Percentiles rank a stretch among this genome's conserved stretches.
These are phyloP conservation scores for Trichoderma sp. DNA, from an alignment of 2,329 filamentous ascomycete genomes.

Conservation along the genomic window DNA sequence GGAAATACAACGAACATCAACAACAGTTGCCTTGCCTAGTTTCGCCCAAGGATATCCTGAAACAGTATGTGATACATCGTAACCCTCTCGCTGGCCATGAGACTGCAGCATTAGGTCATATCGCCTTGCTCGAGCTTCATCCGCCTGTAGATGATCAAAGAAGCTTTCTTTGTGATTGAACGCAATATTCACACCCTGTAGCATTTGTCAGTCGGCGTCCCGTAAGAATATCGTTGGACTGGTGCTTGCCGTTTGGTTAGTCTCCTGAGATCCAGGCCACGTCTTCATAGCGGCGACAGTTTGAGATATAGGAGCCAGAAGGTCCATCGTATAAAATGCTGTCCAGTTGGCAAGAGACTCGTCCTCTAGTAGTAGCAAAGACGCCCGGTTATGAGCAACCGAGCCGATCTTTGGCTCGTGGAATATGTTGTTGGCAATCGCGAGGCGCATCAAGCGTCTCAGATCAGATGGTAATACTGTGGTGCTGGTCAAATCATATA, in stretches of 20 bases:
- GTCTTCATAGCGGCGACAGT: constrained; percentile 42
- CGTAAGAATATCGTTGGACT: not conserved
- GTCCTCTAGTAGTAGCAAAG: constrained; percentile 39
- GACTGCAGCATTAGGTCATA: constrained; percentile 42
- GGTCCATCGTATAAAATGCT: constrained; percentile 37
- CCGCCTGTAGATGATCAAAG: constrained; percentile 39
- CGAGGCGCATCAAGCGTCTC: constrained; percentile 45
- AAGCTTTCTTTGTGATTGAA: constrained; percentile 34
- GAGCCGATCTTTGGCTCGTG: constrained; percentile 43
- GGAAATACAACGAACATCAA: constrained; percentile 33
- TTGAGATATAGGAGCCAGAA: constrained; percentile 39
- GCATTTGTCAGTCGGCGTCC: not conserved
- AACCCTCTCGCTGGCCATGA: constrained; percentile 35
- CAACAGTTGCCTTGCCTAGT: constrained; percentile 34
- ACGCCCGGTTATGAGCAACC: constrained; percentile 46
- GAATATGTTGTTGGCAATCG: constrained; percentile 47
- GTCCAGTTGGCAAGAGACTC: constrained; percentile 40
- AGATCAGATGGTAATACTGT: constrained; percentile 41
- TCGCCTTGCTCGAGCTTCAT: constrained; percentile 35
- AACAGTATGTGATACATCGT: constrained; percentile 33
- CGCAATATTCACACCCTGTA: constrained; percentile 37
- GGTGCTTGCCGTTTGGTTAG: constrained; percentile 38
- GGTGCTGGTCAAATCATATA: constrained; percentile 43
- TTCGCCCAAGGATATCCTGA: constrained; percentile 34
- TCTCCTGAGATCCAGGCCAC: constrained; percentile 44